Evolutionary conservation across 164 flowering plant genomes (phyloP).

Genomic region (Tetracentron sinense): DNA sequence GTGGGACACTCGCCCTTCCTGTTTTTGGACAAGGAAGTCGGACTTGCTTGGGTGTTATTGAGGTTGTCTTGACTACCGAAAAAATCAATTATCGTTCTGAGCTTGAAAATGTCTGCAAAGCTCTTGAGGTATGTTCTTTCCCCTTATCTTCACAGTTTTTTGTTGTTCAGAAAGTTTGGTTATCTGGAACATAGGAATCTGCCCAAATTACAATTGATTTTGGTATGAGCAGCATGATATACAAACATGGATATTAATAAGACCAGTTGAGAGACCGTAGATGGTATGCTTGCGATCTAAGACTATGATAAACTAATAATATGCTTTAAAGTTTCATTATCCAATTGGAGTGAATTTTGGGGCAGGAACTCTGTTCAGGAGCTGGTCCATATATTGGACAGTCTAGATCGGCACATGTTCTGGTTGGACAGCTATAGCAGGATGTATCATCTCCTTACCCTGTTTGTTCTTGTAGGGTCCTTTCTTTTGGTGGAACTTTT

Average conservation of each 20-base stretch:
- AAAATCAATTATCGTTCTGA: constrained; percentile 56
- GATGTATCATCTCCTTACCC: too few relatives aligned
- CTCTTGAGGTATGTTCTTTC: constrained; percentile 59
- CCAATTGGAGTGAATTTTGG: neutral
- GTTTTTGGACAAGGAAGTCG: constrained; percentile 69
- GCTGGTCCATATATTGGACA: neutral
- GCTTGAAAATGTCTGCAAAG: constrained; percentile 78
- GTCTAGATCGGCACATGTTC: neutral
- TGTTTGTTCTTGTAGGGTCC: neutral
- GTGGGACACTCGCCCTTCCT: constrained; percentile 84
- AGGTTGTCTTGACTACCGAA: constrained; percentile 63
- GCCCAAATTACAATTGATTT: too few relatives aligned
- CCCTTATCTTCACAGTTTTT: neutral
- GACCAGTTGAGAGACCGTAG: too few relatives aligned
- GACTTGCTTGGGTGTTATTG: constrained; percentile 82
- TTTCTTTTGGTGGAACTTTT: too few relatives aligned
- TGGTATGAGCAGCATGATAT: too few relatives aligned
- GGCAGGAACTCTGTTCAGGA: neutral
- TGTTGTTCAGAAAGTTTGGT: too few relatives aligned
- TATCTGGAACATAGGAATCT: too few relatives aligned
- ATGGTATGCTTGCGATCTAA: too few relatives aligned
- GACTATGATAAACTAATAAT: too few relatives aligned
- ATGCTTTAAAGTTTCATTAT: neutral
- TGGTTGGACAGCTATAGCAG: neutral
- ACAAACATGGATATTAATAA: too few relatives aligned